Evolutionary conservation across 495 filamentous ascomycete genomes (phyloP).

Genomic region (Penicillium ucsense): DNA sequence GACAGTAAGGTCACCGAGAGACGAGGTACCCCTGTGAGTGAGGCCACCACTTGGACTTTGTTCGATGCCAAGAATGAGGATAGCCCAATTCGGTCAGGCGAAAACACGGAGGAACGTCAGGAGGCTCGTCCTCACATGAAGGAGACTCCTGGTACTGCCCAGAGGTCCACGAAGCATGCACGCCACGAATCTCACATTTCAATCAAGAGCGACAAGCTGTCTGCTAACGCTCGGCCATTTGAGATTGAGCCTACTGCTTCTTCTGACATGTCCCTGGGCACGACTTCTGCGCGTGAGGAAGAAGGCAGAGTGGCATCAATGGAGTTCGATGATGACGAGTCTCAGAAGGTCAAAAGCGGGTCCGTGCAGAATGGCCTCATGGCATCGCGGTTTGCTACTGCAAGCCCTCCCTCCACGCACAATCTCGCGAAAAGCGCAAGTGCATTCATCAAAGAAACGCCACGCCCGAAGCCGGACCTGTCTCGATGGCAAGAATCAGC

Average conservation of each 20-base stretch:
- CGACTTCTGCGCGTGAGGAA: constrained; percentile 26
- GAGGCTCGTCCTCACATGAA: constrained; percentile 6
- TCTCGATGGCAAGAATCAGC: constrained; percentile 14
- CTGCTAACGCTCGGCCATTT: constrained; percentile 59
- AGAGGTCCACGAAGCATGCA: constrained; percentile 8
- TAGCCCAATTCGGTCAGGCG: constrained; percentile 26
- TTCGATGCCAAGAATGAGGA: constrained; percentile 33
- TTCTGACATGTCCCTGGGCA: constrained; percentile 34
- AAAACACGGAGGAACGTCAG: constrained; percentile 11
- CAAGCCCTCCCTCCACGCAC: constrained; percentile 8
- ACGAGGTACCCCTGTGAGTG: constrained; percentile 27
- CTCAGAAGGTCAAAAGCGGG: constrained; percentile 9
- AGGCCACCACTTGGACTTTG: constrained; percentile 34
- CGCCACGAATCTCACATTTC: constrained; percentile 15
- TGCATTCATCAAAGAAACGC: neutral
- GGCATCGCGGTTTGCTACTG: constrained; percentile 31
- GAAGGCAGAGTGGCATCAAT: constrained; percentile 1
- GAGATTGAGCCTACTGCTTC: constrained; percentile 45
- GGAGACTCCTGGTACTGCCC: neutral
- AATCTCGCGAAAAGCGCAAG: constrained; percentile 3
- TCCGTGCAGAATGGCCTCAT: constrained; percentile 20
- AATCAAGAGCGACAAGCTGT: constrained; percentile 35
- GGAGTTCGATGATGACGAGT: constrained; percentile 1
- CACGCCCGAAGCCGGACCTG: constrained; percentile 9
- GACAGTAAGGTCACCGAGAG: constrained; percentile 20